A percentile compares a stretch with the other conserved stretches of the same genome.
Evolutionary conservation across 208 protist species (phyloP).

Genomic region (Tritrichomonas musculus): DNA sequence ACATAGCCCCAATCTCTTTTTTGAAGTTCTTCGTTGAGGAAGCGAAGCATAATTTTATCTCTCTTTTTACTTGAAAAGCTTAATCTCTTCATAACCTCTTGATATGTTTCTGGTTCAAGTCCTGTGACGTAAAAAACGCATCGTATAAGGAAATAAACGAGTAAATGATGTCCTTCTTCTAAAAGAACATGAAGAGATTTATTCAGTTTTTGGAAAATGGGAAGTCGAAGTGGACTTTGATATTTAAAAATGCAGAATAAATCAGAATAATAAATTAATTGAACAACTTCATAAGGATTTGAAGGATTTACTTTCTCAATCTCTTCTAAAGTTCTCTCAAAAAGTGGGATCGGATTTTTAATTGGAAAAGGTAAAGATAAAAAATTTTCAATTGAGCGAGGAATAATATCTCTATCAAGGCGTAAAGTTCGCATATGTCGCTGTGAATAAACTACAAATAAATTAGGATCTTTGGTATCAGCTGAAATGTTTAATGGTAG

Average conservation of each 20-base stretch:
- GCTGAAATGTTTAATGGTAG: not conserved
- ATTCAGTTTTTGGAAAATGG: not conserved
- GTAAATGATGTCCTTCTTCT: not conserved
- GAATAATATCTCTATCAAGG: not conserved
- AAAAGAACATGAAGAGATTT: not conserved
- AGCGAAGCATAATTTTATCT: not conserved
- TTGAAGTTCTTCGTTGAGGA: not conserved
- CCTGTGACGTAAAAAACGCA: not conserved
- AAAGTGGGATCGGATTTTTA: not conserved
- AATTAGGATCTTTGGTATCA: not conserved
- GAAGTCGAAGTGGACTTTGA: not conserved
- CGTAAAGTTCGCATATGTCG: not conserved
- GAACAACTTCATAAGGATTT: not conserved
- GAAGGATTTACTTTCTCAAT: not conserved
- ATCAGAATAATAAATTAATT: not conserved
- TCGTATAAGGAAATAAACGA: not conserved
- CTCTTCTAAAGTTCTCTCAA: not conserved
- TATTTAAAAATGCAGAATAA: not conserved
- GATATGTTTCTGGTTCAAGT: not conserved
- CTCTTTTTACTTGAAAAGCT: not conserved
- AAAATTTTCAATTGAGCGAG: not conserved
- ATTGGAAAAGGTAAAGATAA: constrained; percentile 21
- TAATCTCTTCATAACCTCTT: not conserved
- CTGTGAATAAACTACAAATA: not conserved
- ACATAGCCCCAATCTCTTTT: not conserved